Base-by-base conservation (phyloP, 768 basidiomycete genomes). In the Stropharia rugosoannulata region DNA sequence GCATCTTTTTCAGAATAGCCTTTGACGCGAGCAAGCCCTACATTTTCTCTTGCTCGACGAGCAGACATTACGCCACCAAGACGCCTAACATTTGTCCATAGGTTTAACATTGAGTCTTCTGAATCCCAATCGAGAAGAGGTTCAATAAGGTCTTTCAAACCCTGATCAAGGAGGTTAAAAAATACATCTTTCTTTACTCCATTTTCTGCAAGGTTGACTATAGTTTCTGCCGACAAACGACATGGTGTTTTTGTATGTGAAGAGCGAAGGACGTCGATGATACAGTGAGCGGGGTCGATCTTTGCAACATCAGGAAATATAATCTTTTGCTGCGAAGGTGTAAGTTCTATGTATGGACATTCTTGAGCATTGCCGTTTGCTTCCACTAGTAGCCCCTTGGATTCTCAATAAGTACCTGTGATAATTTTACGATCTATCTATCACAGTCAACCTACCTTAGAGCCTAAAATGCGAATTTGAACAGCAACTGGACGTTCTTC, bases 171-270 rank as follows among this genome's bases (percentile, higher is more conserved):
- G 4, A 82, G 60, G 1, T 73, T 52, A 6, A 69, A 49, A 58
- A 86, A 83, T 5, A 74, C 68, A 0, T 59, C 10, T 72, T 74
- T 74, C 58, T 52, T 65, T 52, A 88, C 84, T 0, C 81, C 80
- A 61, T 87, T 87, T 55, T 86, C 82, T 4, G 80, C 75, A 9
- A 87, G 70, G 63, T 85, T 86, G 47, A 84, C 79, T 42, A 86
- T 82, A 0, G 76, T 81, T 62, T 88, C 85, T 4, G 75, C 70
- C 5, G 84, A 81, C 7, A 87, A 69, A 10, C 76, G 71, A 16
- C 78, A 74, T 2, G 81, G 77, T 2, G 74, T 73, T 37, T 71
- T 71, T 52, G 80, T 64, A 12, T 80, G 77, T 1, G 83, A 78
- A 0, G 75, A 64, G 2, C 81, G 77, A 29, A 86, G 71, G n/a